Percentiles rank a stretch among this genome's conserved stretches.
Conservation (phyloP, 805 yeast species). For the Ogataea zsoltii region DNA sequence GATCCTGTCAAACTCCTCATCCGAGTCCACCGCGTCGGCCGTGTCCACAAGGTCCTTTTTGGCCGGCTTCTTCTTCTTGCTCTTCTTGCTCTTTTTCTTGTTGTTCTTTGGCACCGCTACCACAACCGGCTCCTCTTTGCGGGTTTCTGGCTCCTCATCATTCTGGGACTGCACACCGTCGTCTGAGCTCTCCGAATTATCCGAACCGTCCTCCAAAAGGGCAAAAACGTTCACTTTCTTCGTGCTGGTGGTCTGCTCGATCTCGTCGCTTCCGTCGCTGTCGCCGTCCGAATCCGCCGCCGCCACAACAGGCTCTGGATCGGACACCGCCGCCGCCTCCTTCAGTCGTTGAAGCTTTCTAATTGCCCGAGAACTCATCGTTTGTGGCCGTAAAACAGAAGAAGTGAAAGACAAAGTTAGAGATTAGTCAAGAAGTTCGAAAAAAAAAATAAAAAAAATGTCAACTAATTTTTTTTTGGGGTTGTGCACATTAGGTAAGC, state of each 20-base stretch:
- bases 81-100: constrained; percentile 8
- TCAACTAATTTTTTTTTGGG: too few species aligned
- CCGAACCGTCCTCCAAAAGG: constrained; percentile 37
- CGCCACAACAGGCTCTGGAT: not conserved
- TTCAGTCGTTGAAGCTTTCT: constrained; percentile 41
- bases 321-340: constrained; percentile 20
- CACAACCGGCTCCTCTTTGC: too few species aligned
- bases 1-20: constrained; percentile 60
- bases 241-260: not conserved
- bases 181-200: constrained; percentile 23
- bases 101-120: constrained; percentile 21
- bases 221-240: constrained; percentile 45
- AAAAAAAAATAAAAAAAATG: not conserved
- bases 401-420: not conserved
- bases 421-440: not conserved
- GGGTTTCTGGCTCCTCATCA: too few species aligned
- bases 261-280: constrained; percentile 3
- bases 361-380: constrained; percentile 51
- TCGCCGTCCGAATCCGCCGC: constrained; percentile 15
- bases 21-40: constrained; percentile 54
- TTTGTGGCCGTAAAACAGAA: not conserved
- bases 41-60: constrained; percentile 31
- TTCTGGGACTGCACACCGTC: too few species aligned
- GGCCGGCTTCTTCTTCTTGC: constrained; percentile 11
- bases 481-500: too few species aligned